A percentile compares a stretch with the other conserved stretches of the same genome.
Conservation (phyloP, 352 stramenopile genomes). For the Phytopythium sindhum region DNA sequence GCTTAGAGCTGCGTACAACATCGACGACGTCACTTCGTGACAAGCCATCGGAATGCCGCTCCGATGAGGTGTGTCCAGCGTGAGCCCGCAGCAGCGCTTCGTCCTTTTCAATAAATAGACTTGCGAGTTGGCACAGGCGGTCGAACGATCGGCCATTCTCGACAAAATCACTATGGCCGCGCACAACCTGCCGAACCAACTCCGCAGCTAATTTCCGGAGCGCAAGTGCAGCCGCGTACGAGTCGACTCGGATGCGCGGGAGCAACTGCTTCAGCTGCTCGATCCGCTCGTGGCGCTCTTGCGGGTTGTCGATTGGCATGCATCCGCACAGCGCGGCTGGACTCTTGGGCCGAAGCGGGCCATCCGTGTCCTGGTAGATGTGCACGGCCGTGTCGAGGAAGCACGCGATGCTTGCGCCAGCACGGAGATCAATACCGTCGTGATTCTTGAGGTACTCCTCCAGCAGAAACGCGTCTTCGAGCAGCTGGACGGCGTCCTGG, state of each 20-base stretch:
- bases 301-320: slow-evolving; percentile 26
- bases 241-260: slow-evolving; percentile 39
- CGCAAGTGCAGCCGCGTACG: slow-evolving; percentile 29
- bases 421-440: slow-evolving; percentile 18
- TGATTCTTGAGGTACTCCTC: slow-evolving; percentile 40
- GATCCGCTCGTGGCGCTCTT: slow-evolving; percentile 25
- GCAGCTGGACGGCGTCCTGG: slow-evolving; percentile 41
- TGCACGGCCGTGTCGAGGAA: slow-evolving; percentile 63
- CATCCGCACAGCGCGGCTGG: slow-evolving; percentile 41
- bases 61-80: not conserved
- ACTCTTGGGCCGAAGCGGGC: slow-evolving; percentile 34
- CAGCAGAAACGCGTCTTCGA: slow-evolving; percentile 56
- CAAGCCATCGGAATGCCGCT: not conserved
- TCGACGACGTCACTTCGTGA: slow-evolving; percentile 8
- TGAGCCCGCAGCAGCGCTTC: slow-evolving; percentile 13
- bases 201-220: slow-evolving; percentile 32
- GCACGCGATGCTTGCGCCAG: slow-evolving; percentile 31
- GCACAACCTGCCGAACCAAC: slow-evolving; percentile 28
- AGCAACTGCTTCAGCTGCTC: slow-evolving; percentile 50
- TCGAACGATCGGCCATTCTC: slow-evolving; percentile 28
- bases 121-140: slow-evolving; percentile 32
- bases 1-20: slow-evolving; percentile 26
- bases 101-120: slow-evolving; percentile 38
- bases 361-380: slow-evolving; percentile 58
- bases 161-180: slow-evolving; percentile 28